A percentile compares a stretch with the other conserved stretches of the same genome.
Conservation (phyloP, 1,139 yeast species). For the Nadsonia starkeyi-henricii region DNA sequence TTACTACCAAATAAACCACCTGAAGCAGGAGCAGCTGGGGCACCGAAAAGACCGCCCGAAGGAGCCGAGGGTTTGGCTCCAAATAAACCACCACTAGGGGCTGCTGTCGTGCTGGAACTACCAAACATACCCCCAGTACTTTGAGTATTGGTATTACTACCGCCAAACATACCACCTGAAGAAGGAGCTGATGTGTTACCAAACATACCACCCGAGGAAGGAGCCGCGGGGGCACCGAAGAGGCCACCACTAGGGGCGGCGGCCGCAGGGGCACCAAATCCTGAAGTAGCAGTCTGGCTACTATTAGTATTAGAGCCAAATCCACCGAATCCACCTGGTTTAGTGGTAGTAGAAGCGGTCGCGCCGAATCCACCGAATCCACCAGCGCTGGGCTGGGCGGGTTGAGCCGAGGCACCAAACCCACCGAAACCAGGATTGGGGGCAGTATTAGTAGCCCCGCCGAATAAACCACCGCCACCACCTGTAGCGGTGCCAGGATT, state of each 20-base stretch:
- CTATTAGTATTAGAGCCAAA: slow-evolving; percentile 18
- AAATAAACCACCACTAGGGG: slow-evolving; percentile 14
- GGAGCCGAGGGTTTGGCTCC: slow-evolving; percentile 15
- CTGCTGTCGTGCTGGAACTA: background rate
- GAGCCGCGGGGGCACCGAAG: background rate
- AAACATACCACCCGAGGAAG: too few relatives aligned
- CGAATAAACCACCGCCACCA: slow-evolving; percentile 14
- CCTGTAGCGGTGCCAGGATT: slow-evolving; percentile 6
- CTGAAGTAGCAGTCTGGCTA: slow-evolving; percentile 21
- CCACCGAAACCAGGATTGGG: slow-evolving; percentile 6
- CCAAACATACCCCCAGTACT: slow-evolving; percentile 6
- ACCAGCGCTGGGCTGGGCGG: slow-evolving; percentile 7
- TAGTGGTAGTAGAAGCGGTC: slow-evolving; percentile 5
- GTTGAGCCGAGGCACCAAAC: slow-evolving; percentile 5
- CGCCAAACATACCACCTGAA: slow-evolving; percentile 10
- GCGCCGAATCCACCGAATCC: slow-evolving; percentile 10
- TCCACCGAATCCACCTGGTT: slow-evolving; percentile 1
- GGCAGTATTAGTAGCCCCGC: slow-evolving; percentile 12
- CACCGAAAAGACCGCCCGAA: slow-evolving; percentile 7
- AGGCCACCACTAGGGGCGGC: too few relatives aligned
- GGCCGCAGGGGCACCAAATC: slow-evolving; percentile 24
- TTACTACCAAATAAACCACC: slow-evolving; percentile 18
- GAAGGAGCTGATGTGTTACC: slow-evolving; percentile 1
- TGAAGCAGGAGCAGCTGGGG: slow-evolving; percentile 11
- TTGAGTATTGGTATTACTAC: slow-evolving; percentile 13